Evolutionary conservation across 148 eudicot genomes (phyloP), one percentile per base, ranked within the genome.

Genomic region (Drosera capensis): DNA sequence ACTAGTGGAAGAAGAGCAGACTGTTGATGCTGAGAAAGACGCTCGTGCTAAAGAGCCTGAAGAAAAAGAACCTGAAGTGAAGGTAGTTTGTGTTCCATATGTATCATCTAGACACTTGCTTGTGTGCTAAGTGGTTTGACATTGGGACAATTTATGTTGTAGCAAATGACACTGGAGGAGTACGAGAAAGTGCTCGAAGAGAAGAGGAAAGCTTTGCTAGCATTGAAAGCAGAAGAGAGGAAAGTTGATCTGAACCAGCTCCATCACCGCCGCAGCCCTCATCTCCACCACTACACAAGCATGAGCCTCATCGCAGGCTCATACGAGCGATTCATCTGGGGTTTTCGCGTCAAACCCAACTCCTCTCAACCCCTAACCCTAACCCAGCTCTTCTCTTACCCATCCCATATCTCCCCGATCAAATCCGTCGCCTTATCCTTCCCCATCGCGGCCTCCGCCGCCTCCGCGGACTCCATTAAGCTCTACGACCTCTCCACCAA

Each of bases 301-400:
- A 79, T 83, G 97, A 66, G 74, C 31, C 46, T 83, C 20, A 49
- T 88, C 3, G 92, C 92, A 11, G 97, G 97, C 4, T 77, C 84
- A 0, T 88, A 88, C 62, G 81, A 83, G 67, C 58, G 73, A 3
- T 88, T 77, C 74, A 67, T 83, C 0, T 75, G 86, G 92, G 94
- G 97, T 21, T 83, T 71, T 74, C 77, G 66, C 24, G 60, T 88
- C 46, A 74, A 62, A 59, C 56, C 63, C 46, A 76, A 49, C 44
- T 25, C 70, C 28, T 16, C 11, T n/a, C 23, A 38, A 43, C 25
- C 21, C 35, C 51, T 59, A 54, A 28, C 82, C 73, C 70, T 87
- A 52, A 46, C 64, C 23, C 86, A 78, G 0, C 67, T 72, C 43
- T 86, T 81, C 69, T 61, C 79, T 58, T 86, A 71, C 79, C 75